Conservation (phyloP, 1,284 basidiomycete species). For the Leccinum colubrinum region DNA sequence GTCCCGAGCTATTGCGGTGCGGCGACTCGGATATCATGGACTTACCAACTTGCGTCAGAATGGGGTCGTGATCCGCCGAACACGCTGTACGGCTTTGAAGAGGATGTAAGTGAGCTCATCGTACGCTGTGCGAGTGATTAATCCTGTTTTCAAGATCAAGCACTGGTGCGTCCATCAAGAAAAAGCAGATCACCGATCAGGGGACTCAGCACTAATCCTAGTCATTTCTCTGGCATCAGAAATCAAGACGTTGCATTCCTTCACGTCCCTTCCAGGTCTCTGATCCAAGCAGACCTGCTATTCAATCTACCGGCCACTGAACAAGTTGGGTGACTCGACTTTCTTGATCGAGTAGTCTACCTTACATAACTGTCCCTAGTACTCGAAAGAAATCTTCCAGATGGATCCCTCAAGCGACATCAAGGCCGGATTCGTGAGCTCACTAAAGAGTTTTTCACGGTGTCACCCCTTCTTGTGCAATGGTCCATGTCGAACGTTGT, state of each 20-base stretch:
- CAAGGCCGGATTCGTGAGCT: too few relatives aligned
- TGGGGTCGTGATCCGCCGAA: constrained; percentile 63
- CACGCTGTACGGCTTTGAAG: constrained; percentile 80
- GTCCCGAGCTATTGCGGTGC: background rate
- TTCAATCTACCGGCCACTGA: constrained; percentile 89
- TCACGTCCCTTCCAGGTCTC: constrained; percentile 73
- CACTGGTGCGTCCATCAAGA: background rate
- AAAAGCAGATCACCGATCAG: background rate
- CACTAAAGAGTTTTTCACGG: too few relatives aligned
- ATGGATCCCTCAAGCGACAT: too few relatives aligned
- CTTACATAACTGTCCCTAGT: constrained; percentile 6
- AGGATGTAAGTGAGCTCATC: constrained; percentile 52
- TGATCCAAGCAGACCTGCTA: constrained; percentile 87
- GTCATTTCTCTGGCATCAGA: constrained; percentile 78
- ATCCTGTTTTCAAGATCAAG: background rate
- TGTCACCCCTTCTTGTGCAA: too few relatives aligned
- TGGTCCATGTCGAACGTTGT: too few relatives aligned
- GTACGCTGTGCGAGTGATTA: background rate
- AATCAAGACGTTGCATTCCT: constrained; percentile 92
- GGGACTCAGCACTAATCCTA: constrained; percentile 28
- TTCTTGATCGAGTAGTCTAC: background rate
- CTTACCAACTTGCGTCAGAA: constrained; percentile 34
- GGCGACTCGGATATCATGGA: background rate
- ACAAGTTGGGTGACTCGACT: constrained; percentile 52
- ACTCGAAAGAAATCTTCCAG: too few relatives aligned